Evolutionary conservation across 202 grass and related monocot species (phyloP).

Genomic region (Schoenoplectus tabernaemontani): DNA sequence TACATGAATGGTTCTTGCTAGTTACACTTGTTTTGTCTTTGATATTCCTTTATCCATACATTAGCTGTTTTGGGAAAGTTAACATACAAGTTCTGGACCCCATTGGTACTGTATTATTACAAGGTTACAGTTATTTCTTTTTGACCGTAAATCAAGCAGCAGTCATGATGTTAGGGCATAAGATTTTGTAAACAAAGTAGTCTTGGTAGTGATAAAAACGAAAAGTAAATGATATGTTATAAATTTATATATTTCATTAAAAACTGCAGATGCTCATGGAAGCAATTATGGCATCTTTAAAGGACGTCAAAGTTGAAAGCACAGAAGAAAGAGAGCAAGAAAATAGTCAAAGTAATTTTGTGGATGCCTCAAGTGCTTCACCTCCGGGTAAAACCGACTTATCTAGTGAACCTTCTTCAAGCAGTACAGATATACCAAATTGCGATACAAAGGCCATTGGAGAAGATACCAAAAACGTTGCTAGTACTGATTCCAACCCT

Average conservation of each 20-base stretch:
- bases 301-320: conserved; percentile 52
- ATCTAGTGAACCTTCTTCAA: conserved; percentile 13
- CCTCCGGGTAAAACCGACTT: conserved; percentile 1
- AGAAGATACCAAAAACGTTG: conserved; percentile 20
- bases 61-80: background rate
- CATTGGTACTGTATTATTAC: background rate
- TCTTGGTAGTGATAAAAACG: background rate
- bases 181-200: background rate
- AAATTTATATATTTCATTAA: conserved; percentile 3
- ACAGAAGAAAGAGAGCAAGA: conserved; percentile 29
- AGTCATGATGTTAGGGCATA: background rate
- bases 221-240: background rate
- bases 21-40: background rate
- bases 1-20: conserved; percentile 10
- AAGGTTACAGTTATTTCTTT: background rate
- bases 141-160: background rate
- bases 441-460: conserved; percentile 20
- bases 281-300: conserved; percentile 84
- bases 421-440: background rate
- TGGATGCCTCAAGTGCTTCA: background rate
- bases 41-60: background rate
- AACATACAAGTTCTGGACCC: background rate
- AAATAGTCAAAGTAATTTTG: background rate
- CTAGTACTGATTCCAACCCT: conserved; percentile 3
- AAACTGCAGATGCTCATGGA: conserved; percentile 82